These are phyloP conservation scores for Ophiostoma ulmi DNA, from an alignment of 2,329 filamentous ascomycete species.

Conservation along the genomic window DNA sequence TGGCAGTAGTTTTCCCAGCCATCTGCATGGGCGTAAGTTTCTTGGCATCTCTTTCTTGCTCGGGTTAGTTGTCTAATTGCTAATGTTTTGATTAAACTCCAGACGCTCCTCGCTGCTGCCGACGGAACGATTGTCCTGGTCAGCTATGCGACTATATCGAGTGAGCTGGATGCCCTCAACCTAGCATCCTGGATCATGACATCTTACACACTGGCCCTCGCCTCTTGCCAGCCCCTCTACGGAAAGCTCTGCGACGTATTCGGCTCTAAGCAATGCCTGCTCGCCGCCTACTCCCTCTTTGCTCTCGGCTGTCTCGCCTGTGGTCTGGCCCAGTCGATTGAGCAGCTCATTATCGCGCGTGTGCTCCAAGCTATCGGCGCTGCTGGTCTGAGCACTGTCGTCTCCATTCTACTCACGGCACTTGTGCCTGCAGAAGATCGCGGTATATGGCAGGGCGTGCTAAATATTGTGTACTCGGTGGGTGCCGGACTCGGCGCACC, in stretches of 20 bases:
- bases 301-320: constrained; percentile 47
- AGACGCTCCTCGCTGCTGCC: constrained; percentile 19
- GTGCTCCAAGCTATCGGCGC: constrained; percentile 51
- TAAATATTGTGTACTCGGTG: constrained; percentile 53
- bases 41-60: background rate
- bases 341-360: constrained; percentile 30
- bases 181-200: constrained; percentile 21
- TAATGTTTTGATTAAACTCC: background rate
- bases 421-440: constrained; percentile 57
- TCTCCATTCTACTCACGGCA: constrained; percentile 58
- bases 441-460: constrained; percentile 59
- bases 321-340: constrained; percentile 45
- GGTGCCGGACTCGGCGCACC: constrained; percentile 21
- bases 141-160: constrained; percentile 20
- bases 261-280: constrained; percentile 59
- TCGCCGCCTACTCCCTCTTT: constrained; percentile 48
- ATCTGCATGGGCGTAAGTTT: constrained; percentile 12
- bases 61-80: background rate
- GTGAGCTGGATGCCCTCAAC: constrained; percentile 17
- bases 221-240: constrained; percentile 64
- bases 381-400: constrained; percentile 59
- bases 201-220: constrained; percentile 29
- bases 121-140: constrained; percentile 19
- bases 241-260: constrained; percentile 47
- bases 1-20: constrained; percentile 10